Evolutionary conservation across 768 basidiomycete genomes (phyloP).

Genomic region (Coprinellus micaceus): DNA sequence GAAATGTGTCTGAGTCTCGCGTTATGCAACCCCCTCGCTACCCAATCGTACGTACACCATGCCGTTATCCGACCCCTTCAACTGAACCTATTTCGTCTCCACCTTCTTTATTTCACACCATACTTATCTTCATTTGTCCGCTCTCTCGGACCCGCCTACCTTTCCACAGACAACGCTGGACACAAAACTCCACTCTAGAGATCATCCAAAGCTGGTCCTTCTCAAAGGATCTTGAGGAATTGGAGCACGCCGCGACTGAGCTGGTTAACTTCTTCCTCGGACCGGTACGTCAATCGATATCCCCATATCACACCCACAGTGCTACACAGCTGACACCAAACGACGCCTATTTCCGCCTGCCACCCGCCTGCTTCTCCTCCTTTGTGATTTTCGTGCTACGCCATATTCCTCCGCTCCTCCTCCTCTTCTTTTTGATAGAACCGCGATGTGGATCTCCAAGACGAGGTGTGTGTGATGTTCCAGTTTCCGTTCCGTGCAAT

Average conservation of each 20-base stretch:
- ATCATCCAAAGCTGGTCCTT: slow-evolving; percentile 59
- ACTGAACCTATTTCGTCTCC: no score
- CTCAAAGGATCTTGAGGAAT: slow-evolving; percentile 61
- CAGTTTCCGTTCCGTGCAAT: no score
- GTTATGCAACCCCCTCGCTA: slow-evolving; percentile 64
- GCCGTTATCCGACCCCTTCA: no score
- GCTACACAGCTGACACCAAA: no score
- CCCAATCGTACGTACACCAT: slow-evolving; percentile 51
- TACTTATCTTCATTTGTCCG: no score
- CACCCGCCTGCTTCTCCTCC: no score
- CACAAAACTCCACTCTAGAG: slow-evolving; percentile 61
- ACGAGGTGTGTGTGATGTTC: slow-evolving; percentile 49
- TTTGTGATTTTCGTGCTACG: not conserved
- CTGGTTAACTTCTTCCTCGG: slow-evolving; percentile 53
- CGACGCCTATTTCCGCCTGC: no score
- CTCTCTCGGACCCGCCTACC: no score
- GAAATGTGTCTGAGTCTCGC: slow-evolving; percentile 67
- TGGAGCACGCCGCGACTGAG: slow-evolving; percentile 65
- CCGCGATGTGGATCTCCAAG: slow-evolving; percentile 53
- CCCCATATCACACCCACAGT: no score
- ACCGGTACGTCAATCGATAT: slow-evolving; percentile 41
- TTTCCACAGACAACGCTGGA: slow-evolving; percentile 34
- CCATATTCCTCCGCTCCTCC: not conserved
- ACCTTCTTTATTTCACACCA: no score
- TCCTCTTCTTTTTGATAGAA: slow-evolving; percentile 30